These are phyloP conservation scores for Spraguea lophii DNA, from an alignment of 371 early-diverging fungal genomes.

Conservation along the genomic window DNA sequence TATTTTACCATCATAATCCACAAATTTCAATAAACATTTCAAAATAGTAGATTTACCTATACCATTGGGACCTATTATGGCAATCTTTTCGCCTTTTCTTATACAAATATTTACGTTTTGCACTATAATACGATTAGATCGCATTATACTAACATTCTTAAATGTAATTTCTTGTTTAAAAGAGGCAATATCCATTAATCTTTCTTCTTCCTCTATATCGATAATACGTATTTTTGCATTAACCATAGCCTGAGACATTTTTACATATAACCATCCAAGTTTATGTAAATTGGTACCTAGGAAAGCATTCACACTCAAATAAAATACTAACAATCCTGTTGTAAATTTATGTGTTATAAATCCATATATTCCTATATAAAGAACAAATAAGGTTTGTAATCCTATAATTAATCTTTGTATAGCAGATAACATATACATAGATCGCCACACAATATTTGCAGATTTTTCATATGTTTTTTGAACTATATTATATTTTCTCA, in stretches of 20 bases:
- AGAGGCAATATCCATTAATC: background rate
- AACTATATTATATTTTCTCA: constrained; percentile 16
- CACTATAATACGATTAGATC: constrained; percentile 16
- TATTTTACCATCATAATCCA: constrained; percentile 26
- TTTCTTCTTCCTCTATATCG: background rate
- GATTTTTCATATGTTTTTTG: constrained; percentile 11
- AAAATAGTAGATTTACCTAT: constrained; percentile 45
- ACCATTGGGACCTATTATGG: constrained; percentile 45
- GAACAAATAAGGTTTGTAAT: constrained; percentile 7
- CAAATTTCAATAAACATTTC: constrained; percentile 28
- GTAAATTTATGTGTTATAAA: constrained; percentile 8
- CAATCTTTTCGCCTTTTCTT: constrained; percentile 46
- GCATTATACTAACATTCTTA: constrained; percentile 7
- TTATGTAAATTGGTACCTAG: constrained; percentile 17
- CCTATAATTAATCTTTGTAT: constrained; percentile 25
- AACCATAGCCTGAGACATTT: constrained; percentile 21
- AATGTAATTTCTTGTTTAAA: constrained; percentile 19
- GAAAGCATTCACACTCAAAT: constrained; percentile 9
- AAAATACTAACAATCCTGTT: constrained; percentile 11
- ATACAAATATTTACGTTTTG: constrained; percentile 17
- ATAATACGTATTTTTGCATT: constrained; percentile 8
- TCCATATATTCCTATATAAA: constrained; percentile 14
- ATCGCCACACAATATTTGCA: constrained; percentile 8
- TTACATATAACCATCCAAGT: constrained; percentile 36
- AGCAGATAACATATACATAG: constrained; percentile 37